Conservation (phyloP, 78 protist genomes). For the Dictyostelium discoideum region dicty_2.7 NC_007089.4:4810501-4811000, state of each 20-base stretch:
- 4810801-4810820: constrained; percentile 96
- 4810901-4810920: constrained; percentile 91
- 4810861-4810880: constrained; percentile 80
- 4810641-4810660: neutral
- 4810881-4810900: constrained; percentile 88
- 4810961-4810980: constrained; percentile 97
- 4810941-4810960: constrained; percentile 93
- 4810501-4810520: neutral
- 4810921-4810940: constrained; percentile 92
- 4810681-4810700: neutral
- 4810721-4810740: neutral
- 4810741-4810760: neutral
- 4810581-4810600: constrained; percentile 1
- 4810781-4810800: constrained; percentile 77
- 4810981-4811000: constrained; percentile 98
- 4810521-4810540: neutral
- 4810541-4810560: constrained; percentile 20
- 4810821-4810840: constrained; percentile 99
- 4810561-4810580: constrained; percentile 21
- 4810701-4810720: constrained; percentile 10
- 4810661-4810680: neutral
- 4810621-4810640: neutral
- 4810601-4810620: neutral
- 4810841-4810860: constrained; percentile 98
- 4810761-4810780: neutral